Evolutionary conservation across 2,329 filamentous ascomycete species (phyloP), one percentile per base, ranked within the genome.

Genomic region (Aspergillus sclerotialis): DNA sequence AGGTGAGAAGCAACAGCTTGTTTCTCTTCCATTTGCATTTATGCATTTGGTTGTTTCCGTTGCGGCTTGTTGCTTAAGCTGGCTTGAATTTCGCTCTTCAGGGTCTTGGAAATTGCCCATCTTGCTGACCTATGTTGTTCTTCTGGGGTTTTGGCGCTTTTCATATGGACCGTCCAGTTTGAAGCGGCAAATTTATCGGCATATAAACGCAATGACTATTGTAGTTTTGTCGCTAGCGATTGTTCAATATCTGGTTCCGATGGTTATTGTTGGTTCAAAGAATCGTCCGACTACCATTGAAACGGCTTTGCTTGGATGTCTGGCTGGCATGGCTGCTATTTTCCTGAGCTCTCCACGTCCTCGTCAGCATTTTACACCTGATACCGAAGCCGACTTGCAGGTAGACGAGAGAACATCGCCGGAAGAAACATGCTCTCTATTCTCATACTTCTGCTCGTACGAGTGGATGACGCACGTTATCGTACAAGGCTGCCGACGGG

Each of bases 401-500:
- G 27, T 32, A 3, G 29, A 38, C 6, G 36, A 42, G 5, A 37
- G 41, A 17, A 27, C 19, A 11, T 57, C 53, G 5, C 44, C 45
- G 1, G 56, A 60, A 36, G 53, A 60, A 38, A 56, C 53, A 1
- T 55, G 54, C 33, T 58, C 53, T 1, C 43, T 48, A 26, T 49
- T 56, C n/a, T 56, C 53, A 5, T 55, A 49, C 30, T 60, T 55
- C 32, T 43, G 53, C 28, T 55, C 54, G 2, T 60, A 60, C 32
- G 55, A 46, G 26, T 60, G 56, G 56, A 41, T 59, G 15, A 58
- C 53, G 3, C 46, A 52, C 19, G 36, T 58, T 13, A 55, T 58
- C 7, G 23, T 54, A 21, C 49, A 46, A 8, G 55, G 55, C 11
- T 54, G 44, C 26, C 46, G 38, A 12, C 41, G 44, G 6, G 50